phyloP scores from a whole-genome alignment of 495 filamentous ascomycete species.

The Aspergillus olivimuriae region DNA sequence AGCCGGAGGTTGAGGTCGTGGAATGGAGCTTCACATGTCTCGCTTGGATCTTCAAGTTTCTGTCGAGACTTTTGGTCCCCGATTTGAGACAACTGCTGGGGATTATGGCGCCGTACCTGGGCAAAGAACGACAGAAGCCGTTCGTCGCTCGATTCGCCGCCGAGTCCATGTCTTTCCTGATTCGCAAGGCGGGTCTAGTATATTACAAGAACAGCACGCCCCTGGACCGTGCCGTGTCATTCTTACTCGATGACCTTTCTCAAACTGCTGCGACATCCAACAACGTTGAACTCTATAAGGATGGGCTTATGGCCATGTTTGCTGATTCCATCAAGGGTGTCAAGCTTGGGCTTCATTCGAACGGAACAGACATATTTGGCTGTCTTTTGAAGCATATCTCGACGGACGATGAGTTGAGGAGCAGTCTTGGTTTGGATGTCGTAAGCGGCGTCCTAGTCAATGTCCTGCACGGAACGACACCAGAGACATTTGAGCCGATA shows the following conservation, averaged over 20 bases:
- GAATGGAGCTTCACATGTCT: conserved; percentile 96
- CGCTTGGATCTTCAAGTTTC: conserved; percentile 94
- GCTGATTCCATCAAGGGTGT: conserved; percentile 82
- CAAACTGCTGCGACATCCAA: conserved; percentile 46
- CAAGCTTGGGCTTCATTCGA: conserved; percentile 73
- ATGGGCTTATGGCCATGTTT: conserved; percentile 87
- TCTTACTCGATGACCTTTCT: conserved; percentile 61
- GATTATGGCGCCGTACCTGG: conserved; percentile 79
- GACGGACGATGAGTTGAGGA: conserved; percentile 41
- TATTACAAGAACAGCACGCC: conserved; percentile 64
- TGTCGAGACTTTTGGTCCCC: conserved; percentile 76
- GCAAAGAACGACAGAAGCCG: conserved; percentile 69
- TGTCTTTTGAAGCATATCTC: conserved; percentile 50
- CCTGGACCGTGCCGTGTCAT: conserved; percentile 59
- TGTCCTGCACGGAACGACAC: conserved; percentile 72
- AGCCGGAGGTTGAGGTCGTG: conserved; percentile 67
- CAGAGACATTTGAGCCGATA: conserved; percentile 56
- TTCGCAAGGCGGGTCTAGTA: conserved; percentile 75
- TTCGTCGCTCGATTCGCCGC: conserved; percentile 89
- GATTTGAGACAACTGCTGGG: conserved; percentile 79
- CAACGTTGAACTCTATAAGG: conserved; percentile 53
- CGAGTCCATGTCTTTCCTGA: conserved; percentile 88
- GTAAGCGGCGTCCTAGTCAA: conserved; percentile 68
- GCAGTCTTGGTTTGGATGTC: conserved; percentile 51
- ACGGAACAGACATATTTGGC: conserved; percentile 61